Evolutionary conservation across 495 filamentous ascomycete species (phyloP).

Genomic region (Hypoxylon fragiforme): DNA sequence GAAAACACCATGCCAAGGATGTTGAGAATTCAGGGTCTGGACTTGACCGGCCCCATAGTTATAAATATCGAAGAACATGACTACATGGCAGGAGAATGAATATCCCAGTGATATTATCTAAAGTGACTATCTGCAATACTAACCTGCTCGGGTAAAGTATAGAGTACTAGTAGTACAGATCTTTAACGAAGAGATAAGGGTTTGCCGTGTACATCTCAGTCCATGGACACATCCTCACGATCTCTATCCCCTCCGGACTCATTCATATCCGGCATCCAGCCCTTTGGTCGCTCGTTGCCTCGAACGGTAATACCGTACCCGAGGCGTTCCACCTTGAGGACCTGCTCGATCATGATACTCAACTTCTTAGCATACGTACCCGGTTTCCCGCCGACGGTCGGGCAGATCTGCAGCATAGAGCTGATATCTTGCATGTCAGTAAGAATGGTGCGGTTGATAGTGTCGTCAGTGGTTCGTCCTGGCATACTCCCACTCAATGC

Average conservation of each 20-base stretch:
- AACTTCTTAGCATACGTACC: slow-evolving; percentile 71
- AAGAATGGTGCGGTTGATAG: slow-evolving; percentile 59
- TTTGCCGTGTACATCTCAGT: slow-evolving; percentile 1
- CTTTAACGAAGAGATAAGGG: too few relatives aligned
- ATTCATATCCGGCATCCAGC: slow-evolving; percentile 85
- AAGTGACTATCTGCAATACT: too few relatives aligned
- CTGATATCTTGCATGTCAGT: slow-evolving; percentile 75
- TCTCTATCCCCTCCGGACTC: slow-evolving; percentile 32
- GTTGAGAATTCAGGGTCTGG: too few relatives aligned
- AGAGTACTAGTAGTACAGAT: too few relatives aligned
- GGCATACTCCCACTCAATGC: slow-evolving; percentile 59
- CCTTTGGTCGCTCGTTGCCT: slow-evolving; percentile 84
- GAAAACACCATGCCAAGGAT: too few relatives aligned
- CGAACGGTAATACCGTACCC: slow-evolving; percentile 84
- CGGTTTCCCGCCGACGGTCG: slow-evolving; percentile 49
- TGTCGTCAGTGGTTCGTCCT: background rate
- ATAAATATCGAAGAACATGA: too few relatives aligned
- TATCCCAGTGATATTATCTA: too few relatives aligned
- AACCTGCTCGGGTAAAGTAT: too few relatives aligned
- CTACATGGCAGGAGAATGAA: too few relatives aligned
- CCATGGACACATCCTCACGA: slow-evolving; percentile 32
- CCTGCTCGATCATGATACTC: slow-evolving; percentile 81
- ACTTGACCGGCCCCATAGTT: too few relatives aligned
- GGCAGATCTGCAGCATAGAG: slow-evolving; percentile 70
- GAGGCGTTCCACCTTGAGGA: slow-evolving; percentile 90